Evolutionary conservation across 805 yeast genomes (phyloP).

Genomic region (Barnettozyma salicaria): DNA sequence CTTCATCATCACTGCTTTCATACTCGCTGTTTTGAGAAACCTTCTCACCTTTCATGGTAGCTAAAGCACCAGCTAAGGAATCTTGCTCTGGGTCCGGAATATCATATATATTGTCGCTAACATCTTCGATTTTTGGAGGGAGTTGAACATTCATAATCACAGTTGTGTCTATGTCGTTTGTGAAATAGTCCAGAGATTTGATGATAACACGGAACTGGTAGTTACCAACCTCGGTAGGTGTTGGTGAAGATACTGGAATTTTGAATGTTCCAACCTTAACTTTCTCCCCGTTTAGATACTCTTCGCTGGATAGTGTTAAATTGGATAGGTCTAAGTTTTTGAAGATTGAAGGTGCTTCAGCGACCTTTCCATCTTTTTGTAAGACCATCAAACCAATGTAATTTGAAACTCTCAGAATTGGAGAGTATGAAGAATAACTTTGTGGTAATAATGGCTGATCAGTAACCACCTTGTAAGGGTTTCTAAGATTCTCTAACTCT

Average conservation of each 20-base stretch:
- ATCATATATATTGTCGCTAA: conserved; percentile 51
- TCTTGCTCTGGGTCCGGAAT: conserved; percentile 73
- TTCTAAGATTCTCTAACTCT: conserved; percentile 57
- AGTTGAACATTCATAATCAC: conserved; percentile 63
- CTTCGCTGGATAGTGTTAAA: conserved; percentile 45
- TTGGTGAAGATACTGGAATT: conserved; percentile 64
- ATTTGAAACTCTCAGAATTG: conserved; percentile 40
- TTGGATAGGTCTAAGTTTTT: conserved; percentile 50
- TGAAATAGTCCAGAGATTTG: conserved; percentile 73
- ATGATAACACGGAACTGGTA: conserved; percentile 65
- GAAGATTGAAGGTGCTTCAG: conserved; percentile 57
- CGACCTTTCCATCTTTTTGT: conserved; percentile 76
- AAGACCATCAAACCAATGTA: conserved; percentile 68
- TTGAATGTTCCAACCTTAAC: conserved; percentile 65
- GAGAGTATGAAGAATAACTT: conserved; percentile 74
- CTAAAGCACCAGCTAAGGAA: conserved; percentile 68
- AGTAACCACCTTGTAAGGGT: conserved; percentile 62
- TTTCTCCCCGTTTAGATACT: conserved; percentile 30
- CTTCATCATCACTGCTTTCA: conserved; percentile 37
- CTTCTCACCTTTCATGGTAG: conserved; percentile 57
- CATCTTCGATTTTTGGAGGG: conserved; percentile 43
- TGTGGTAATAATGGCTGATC: conserved; percentile 64
- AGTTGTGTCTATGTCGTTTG: conserved; percentile 71
- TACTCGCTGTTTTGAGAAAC: conserved; percentile 38
- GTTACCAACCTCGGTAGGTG: conserved; percentile 67